Base-by-base conservation (phyloP, 2,329 filamentous ascomycete species). In the Epichloe bromicola region DNA sequence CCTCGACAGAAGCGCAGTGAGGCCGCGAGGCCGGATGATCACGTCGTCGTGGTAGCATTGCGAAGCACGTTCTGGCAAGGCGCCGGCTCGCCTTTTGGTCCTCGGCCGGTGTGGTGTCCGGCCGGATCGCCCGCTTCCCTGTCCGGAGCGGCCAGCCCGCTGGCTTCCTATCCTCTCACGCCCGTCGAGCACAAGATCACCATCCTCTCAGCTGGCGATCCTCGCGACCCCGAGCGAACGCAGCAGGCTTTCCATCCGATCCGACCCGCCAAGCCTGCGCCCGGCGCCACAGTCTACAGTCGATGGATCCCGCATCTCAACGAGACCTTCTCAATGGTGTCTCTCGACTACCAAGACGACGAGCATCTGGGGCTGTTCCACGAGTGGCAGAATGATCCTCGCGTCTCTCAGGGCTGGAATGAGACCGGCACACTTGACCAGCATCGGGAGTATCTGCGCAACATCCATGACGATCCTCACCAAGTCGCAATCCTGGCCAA, bases 311-410 rank as follows among this genome's bases (percentile, higher is more conserved):
- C 85, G 5, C 78, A 86, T 57, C 71, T 89, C 38, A 72, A 80
- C 51, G 80, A 88, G 70, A 82, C 79, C 61, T 88, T 88, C 64
- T 85, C 82, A 52, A 82, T 88, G 66, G 72, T 83, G 44, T 81
- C 78, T 10, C 72, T 89, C 1, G 80, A 88, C 64, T 84, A 77
- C 67, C 59, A 70, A 46, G 71, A 85, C 60, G 60, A 71, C 0
- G 70, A 74, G 54, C 83, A 89, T 65, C 65, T 88, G 46, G 65
- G 71, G 20, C 71, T 86, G 8, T 88, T 89, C 71, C 80, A 88
- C 67, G 73, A 70, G 40, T 89, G 85, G 85, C 85, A 88, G 66
- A 89, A 89, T 62, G 85, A 88, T 62, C 85, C 85, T 38, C 82
- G 85, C 51, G 85, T 89, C 43, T 82, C 83, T 20, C 75, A 79